Evolutionary conservation across 2,329 filamentous ascomycete species (phyloP).

Genomic region (Pseudogymnoascus sp.): DNA sequence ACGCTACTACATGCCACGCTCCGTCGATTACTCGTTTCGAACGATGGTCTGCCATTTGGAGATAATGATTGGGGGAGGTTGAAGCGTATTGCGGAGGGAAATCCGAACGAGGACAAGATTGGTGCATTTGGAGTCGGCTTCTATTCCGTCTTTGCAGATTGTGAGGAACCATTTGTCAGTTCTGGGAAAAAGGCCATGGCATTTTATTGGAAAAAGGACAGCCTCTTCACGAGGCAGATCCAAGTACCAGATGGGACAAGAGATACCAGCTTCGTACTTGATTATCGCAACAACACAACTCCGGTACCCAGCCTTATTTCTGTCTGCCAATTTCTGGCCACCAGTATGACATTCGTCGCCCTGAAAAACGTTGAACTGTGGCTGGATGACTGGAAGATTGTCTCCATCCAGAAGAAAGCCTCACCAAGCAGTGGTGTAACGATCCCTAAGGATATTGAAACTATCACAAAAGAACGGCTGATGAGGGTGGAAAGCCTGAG

Average conservation of each 20-base stretch:
- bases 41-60: conserved; percentile 81
- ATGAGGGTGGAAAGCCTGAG: conserved; percentile 81
- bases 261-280: conserved; percentile 86
- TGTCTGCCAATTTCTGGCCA: conserved; percentile 85
- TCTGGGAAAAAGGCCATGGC: conserved; percentile 92
- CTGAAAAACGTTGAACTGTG: conserved; percentile 81
- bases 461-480: conserved; percentile 73
- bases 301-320: conserved; percentile 79
- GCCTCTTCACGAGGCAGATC: conserved; percentile 82
- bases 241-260: conserved; percentile 57
- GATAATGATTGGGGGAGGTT: conserved; percentile 87
- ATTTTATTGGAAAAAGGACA: conserved; percentile 99
- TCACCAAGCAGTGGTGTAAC: conserved; percentile 65
- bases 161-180: conserved; percentile 93
- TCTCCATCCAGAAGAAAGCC: conserved; percentile 74
- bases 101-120: conserved; percentile 98
- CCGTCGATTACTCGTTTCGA: conserved; percentile 79
- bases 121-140: conserved; percentile 97
- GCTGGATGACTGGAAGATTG: conserved; percentile 77
- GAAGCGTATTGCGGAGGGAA: conserved; percentile 97
- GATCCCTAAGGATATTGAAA: conserved; percentile 71
- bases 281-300: conserved; percentile 83
- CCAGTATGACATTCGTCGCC: conserved; percentile 90
- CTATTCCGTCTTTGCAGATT: conserved; percentile 97
- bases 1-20: conserved; percentile 77